Evolutionary conservation across 768 basidiomycete genomes (phyloP).

Genomic region (Rhizopogon salebrosus): DNA sequence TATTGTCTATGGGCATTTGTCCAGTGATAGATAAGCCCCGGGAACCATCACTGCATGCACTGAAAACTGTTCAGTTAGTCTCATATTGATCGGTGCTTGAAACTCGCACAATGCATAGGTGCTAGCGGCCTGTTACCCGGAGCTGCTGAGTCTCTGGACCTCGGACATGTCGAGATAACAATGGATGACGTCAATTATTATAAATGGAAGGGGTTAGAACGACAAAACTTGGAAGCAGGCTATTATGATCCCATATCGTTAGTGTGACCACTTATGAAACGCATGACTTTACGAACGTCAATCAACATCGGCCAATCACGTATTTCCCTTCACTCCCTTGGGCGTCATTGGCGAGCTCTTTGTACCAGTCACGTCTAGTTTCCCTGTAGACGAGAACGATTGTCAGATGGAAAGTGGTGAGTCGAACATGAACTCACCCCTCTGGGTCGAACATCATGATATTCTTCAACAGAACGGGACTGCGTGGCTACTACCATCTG

Average conservation of each 20-base stretch:
- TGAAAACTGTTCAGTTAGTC: conserved; percentile 12
- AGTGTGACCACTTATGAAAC: conserved; percentile 20
- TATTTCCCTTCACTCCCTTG: conserved; percentile 90
- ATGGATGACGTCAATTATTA: not conserved
- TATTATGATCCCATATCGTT: not conserved
- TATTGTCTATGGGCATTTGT: conserved; percentile 46
- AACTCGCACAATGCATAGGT: conserved; percentile 10
- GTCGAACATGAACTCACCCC: conserved; percentile 53
- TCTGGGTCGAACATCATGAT: conserved; percentile 99
- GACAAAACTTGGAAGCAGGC: not conserved
- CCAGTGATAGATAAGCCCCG: conserved; percentile 59
- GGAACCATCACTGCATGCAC: conserved; percentile 54
- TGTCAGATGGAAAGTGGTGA: not conserved
- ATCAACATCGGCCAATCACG: conserved; percentile 30
- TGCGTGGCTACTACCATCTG: no score
- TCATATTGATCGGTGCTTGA: not conserved
- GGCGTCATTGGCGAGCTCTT: conserved; percentile 92
- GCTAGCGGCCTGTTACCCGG: conserved; percentile 35
- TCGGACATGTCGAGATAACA: conserved; percentile 34
- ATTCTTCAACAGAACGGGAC: conserved; percentile 86
- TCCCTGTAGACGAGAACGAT: conserved; percentile 54
- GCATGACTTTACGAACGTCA: conserved; percentile 24
- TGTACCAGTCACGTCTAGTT: conserved; percentile 95
- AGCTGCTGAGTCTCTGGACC: conserved; percentile 51
- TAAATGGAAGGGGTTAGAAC: not conserved